phyloP scores from a whole-genome alignment of 345 rosid genomes.

The Salix dunnii region DNA sequence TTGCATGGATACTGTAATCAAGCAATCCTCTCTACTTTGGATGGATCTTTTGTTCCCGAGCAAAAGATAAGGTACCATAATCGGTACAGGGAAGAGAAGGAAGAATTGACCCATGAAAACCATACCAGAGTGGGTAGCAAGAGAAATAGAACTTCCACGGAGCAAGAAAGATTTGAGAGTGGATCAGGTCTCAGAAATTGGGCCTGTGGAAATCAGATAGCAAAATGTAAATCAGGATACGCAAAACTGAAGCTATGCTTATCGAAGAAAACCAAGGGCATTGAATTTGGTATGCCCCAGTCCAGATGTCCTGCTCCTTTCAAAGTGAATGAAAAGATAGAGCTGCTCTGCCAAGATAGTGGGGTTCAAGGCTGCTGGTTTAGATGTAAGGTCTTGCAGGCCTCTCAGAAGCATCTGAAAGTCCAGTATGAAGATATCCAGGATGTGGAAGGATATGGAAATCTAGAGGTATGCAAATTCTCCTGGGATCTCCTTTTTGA shows the following conservation, averaged over 20 bases:
- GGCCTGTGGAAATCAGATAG: not conserved
- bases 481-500: not conserved
- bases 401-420: conserved; percentile 62
- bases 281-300: conserved; percentile 19
- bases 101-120: conserved; percentile 36
- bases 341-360: conserved; percentile 87
- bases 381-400: conserved; percentile 70
- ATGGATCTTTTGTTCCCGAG: conserved; percentile 1
- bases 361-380: conserved; percentile 99
- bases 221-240: conserved; percentile 21
- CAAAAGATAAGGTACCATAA: conserved; percentile 19
- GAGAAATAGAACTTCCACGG: not conserved
- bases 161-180: not conserved
- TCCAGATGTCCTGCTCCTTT: conserved; percentile 14
- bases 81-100: conserved; percentile 49
- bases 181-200: not conserved
- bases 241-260: conserved; percentile 45
- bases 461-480: conserved; percentile 69
- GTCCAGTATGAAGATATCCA: conserved; percentile 80
- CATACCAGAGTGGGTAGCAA: not conserved
- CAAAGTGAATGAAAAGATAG: conserved; percentile 68
- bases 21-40: conserved; percentile 68
- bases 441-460: conserved; percentile 75
- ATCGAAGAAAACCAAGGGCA: not conserved
- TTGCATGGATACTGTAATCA: conserved; percentile 80